Evolutionary conservation across 1,284 basidiomycete species (phyloP), one percentile per base, ranked within the genome.

Genomic region (Pyrrhoderma noxium): DNA sequence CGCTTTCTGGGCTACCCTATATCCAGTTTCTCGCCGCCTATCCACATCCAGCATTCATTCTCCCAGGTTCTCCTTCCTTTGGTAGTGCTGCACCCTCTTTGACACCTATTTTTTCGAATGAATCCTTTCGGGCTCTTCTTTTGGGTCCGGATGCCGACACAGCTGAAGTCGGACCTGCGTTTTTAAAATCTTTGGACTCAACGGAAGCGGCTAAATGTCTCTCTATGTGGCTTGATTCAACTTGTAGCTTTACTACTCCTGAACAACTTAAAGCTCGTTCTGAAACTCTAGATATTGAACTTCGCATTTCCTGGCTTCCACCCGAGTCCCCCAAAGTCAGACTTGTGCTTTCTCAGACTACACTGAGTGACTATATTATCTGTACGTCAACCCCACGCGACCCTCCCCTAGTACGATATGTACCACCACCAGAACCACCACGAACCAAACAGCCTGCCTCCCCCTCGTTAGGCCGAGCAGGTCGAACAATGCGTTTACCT

Each of bases 11-110:
- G 44, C 27, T 54, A 36, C 45, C 52, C 13, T 58, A 47, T 42
- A 45, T 58, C 14, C 27, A 47, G 8, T 60, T 58, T 27, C 50
- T 60, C 19, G 38, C 55, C 14, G 49, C 54, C 2, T 58, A 60
- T 41, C 59, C 59, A 3, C 55, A 54, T 41, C 55, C 59, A 8
- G 59, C 59, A 8, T 60, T 58, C 45, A 52, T 60, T n/a, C n/a
- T 60, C 11, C 40, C 53, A 18, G 52, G 39, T 2, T 43, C 48
- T 19, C 35, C 21, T 11, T 39, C n/a, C 5, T 34, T 47, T 19
- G 53, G 42, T 37, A 51, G 54, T 21, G 43, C 27, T 11, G 53
- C 48, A 11, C 51, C 49, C 11, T 23, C 45, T 14, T 43, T 60
- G 13, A 49, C 54, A 8, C 57, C 59, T 9, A 38, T 58, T 13